A percentile compares a stretch with the other conserved stretches of the same genome.
Conservation (phyloP, 306 rosid species). For the Prunus kanzakura region DNA sequence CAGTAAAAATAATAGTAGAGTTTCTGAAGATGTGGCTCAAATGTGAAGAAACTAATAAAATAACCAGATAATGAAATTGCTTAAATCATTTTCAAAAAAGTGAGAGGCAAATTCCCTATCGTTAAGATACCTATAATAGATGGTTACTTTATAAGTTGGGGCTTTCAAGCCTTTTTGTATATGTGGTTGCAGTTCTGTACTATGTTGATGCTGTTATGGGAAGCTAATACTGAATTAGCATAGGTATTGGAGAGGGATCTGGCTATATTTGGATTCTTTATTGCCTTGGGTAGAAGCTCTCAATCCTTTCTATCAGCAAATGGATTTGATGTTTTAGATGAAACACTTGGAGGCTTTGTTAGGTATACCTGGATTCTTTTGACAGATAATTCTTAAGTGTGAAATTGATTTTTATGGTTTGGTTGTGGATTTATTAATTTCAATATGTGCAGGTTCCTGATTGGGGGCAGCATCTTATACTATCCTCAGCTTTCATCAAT, state of each 20-base stretch:
- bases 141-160: neutral
- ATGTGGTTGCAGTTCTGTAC: constrained; percentile 3
- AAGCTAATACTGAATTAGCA: constrained; percentile 27
- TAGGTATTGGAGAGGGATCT: constrained; percentile 97
- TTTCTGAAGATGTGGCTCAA: neutral
- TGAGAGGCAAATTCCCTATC: neutral
- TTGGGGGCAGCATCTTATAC: constrained; percentile 91
- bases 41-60: neutral
- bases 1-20: neutral
- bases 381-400: constrained; percentile 14
- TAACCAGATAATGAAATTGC: neutral
- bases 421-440: constrained; percentile 25
- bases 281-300: constrained; percentile 90
- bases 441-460: constrained; percentile 64
- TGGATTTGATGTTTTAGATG: constrained; percentile 65
- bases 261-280: constrained; percentile 96
- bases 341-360: constrained; percentile 73
- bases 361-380: constrained; percentile 47
- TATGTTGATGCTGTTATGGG: constrained; percentile 24
- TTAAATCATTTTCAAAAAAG: neutral
- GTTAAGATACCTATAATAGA: neutral
- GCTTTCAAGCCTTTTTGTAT: neutral
- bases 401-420: constrained; percentile 23
- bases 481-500: constrained; percentile 97
- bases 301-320: constrained; percentile 71